Conservation (phyloP, 2,329 filamentous ascomycete genomes). For the Claviceps humidiphila region DNA sequence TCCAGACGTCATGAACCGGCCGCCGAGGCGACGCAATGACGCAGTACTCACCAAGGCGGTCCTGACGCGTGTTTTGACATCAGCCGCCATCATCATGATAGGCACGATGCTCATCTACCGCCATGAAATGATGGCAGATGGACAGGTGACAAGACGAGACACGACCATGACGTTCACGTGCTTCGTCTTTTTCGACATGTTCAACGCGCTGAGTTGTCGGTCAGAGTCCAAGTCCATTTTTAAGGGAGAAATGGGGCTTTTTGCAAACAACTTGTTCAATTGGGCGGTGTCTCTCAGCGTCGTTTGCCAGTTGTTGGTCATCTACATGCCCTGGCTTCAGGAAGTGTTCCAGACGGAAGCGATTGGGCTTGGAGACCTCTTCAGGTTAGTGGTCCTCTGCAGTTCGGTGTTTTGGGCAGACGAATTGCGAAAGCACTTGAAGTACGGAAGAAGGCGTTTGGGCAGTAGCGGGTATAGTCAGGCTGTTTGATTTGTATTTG, state of each 20-base stretch:
- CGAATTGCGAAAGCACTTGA: constrained; percentile 72
- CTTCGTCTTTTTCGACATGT: constrained; percentile 99
- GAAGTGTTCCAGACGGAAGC: constrained; percentile 93
- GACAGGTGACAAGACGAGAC: constrained; percentile 76
- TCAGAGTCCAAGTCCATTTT: constrained; percentile 84
- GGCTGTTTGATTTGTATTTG: constrained; percentile 34
- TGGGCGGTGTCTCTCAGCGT: constrained; percentile 82
- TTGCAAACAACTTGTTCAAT: constrained; percentile 89
- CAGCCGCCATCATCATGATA: constrained; percentile 77
- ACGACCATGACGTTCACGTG: constrained; percentile 99
- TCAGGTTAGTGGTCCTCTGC: constrained; percentile 59
- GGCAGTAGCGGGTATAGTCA: constrained; percentile 48
- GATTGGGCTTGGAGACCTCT: constrained; percentile 58
- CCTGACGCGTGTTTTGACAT: constrained; percentile 73
- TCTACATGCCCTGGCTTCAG: constrained; percentile 90
- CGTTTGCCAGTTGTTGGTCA: constrained; percentile 75
- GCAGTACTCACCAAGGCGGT: constrained; percentile 79
- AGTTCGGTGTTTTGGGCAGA: constrained; percentile 94
- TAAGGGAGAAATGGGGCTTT: constrained; percentile 68
- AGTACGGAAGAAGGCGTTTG: constrained; percentile 43
- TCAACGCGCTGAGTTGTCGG: constrained; percentile 89
- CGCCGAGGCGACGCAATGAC: constrained; percentile 71
- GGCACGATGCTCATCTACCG: constrained; percentile 88
- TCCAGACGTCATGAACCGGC: constrained; percentile 82
- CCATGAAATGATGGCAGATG: constrained; percentile 76